Evolutionary conservation across 2,329 filamentous ascomycete species (phyloP).

Genomic region (Elsinoe batatas): DNA sequence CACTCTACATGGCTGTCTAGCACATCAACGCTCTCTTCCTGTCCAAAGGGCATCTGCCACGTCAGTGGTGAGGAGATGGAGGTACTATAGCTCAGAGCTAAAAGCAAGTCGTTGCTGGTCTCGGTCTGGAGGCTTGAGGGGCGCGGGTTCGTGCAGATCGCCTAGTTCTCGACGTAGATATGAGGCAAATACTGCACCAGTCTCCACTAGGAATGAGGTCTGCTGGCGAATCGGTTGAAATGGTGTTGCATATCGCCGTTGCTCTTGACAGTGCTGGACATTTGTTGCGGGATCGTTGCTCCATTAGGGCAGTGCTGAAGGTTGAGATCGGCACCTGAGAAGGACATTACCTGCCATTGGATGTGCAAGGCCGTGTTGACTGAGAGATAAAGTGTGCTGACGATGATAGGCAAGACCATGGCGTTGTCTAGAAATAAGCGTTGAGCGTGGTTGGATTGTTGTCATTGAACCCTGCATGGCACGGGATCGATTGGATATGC

Average conservation of each 20-base stretch:
- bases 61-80: constrained; percentile 43
- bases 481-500: constrained; percentile 1
- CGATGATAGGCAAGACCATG: constrained; percentile 13
- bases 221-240: constrained; percentile 15
- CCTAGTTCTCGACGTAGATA: not conserved
- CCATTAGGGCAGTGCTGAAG: not conserved
- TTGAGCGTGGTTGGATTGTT: constrained; percentile 15
- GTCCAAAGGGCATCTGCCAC: constrained; percentile 35
- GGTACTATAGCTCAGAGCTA: not conserved
- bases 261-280: not conserved
- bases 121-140: not conserved
- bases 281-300: not conserved
- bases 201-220: constrained; percentile 18
- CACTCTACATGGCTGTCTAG: not conserved
- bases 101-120: not conserved
- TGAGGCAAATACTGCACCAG: not conserved
- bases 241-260: not conserved
- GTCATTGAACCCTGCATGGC: not conserved
- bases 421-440: constrained; percentile 23
- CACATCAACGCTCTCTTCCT: constrained; percentile 16
- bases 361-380: not conserved
- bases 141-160: constrained; percentile 2
- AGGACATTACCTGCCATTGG: not conserved
- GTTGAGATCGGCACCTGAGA: not conserved
- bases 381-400: constrained; percentile 8